Base-by-base conservation (phyloP, 108 stramenopile species). In the Fragilaria radians region DNA sequence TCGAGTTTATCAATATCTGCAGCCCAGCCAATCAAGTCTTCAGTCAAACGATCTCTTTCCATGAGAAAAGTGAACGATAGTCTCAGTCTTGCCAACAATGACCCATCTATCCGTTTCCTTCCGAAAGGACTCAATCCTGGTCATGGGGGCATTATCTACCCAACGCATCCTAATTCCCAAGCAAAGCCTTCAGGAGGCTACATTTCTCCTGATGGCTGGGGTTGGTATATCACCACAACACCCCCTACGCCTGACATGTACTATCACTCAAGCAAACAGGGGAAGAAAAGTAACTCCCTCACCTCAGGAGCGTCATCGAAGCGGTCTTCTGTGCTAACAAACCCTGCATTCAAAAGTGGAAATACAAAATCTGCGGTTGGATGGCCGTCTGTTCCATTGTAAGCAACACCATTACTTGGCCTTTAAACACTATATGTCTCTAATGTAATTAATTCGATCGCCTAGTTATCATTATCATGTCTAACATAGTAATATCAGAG, bases 191-290 rank as follows among this genome's bases (percentile, higher is more conserved):
- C 33, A 31, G 45, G 48, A 47, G 77, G 77, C 2, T 71, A 83
- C 32, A 46, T 78, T 19, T 74, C 72, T 62, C 88, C 88, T 24
- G 81, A 89, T 11, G 36, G 36, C 52, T 86, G 83, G 65, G 88
- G 88, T 0, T 90, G 81, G 62, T 90, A 86, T 54, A 79, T 82
- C 4, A 82, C 71, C 56, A 74, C 80, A 32, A 90, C 88, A 14
- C 88, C 88, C 21, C 88, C 88, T 19, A 86, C 85, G 4, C 80
- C 85, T 11, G 82, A 84, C 59, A 64, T 81, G 59, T 80, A 83
- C 57, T 54, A 65, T 22, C 36, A 42, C 14, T 42, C 36, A 42
- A 42, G 36, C 36, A 42, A 42, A 14, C 36, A 11, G 14, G 11
- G 11, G 36, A 42, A 42, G 14, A 42, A 45, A 60, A 70, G 65